Conservation (phyloP, 176 grass and related monocot species). For the Bothriochloa decipiens region DNA sequence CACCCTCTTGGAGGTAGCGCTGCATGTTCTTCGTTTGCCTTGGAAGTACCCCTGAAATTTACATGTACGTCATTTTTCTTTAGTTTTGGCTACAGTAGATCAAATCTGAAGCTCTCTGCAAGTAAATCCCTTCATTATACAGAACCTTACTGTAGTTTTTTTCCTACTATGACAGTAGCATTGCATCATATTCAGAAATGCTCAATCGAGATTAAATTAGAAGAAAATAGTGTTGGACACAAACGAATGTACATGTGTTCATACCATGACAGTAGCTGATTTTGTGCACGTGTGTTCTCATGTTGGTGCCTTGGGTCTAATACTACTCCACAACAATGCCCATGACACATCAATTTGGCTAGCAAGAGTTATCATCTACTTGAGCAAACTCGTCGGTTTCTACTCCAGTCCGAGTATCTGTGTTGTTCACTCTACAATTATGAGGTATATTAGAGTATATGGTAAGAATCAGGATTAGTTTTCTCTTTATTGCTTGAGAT, state of each 20-base stretch:
- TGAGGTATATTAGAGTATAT: too few species aligned
- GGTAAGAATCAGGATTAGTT: too few species aligned
- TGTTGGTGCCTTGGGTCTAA: too few species aligned
- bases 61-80: slow-evolving; percentile 6
- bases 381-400: too few species aligned
- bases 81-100: background rate
- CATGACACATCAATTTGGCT: too few species aligned
- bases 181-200: background rate
- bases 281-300: background rate
- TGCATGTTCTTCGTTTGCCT: slow-evolving; percentile 43
- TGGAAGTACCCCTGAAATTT: slow-evolving; percentile 42
- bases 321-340: too few species aligned
- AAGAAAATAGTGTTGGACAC: background rate
- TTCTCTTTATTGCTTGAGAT: background rate
- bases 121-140: background rate
- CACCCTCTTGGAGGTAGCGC: slow-evolving; percentile 74
- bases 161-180: background rate
- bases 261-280: background rate
- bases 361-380: too few species aligned
- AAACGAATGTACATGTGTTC: background rate
- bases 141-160: too few species aligned
- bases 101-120: background rate
- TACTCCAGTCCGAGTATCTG: too few species aligned
- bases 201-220: background rate
- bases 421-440: too few species aligned